phyloP scores from a whole-genome alignment of 495 filamentous ascomycete species.

The Penicillium diatomitis region DNA sequence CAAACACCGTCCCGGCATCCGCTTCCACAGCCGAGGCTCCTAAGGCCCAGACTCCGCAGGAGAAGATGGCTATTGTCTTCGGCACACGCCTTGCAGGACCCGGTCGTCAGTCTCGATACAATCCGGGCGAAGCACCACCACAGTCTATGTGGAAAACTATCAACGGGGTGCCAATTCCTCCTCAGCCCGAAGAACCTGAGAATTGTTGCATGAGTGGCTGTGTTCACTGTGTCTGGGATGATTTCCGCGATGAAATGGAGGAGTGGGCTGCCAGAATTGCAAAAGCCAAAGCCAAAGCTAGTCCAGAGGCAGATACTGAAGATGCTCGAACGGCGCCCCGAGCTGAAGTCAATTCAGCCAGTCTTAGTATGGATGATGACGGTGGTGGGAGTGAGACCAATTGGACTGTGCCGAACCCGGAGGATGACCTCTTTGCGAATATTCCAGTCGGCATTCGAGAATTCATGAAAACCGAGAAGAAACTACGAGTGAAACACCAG shows the following conservation, averaged over 20 bases:
- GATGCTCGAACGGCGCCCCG: slow-evolving; percentile 29
- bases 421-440: slow-evolving; percentile 58
- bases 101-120: slow-evolving; percentile 50
- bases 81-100: slow-evolving; percentile 65
- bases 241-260: slow-evolving; percentile 82
- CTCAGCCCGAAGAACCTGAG: slow-evolving; percentile 80
- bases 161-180: slow-evolving; percentile 75
- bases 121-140: slow-evolving; percentile 37
- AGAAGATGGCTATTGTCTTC: slow-evolving; percentile 64
- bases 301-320: slow-evolving; percentile 15
- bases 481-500: slow-evolving; percentile 63
- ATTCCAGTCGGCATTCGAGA: slow-evolving; percentile 90
- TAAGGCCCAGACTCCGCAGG: slow-evolving; percentile 30
- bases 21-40: slow-evolving; percentile 9
- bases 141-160: slow-evolving; percentile 45
- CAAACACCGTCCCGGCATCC: no score
- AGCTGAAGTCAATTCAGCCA: slow-evolving; percentile 30
- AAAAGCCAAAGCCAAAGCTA: slow-evolving; percentile 40
- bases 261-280: slow-evolving; percentile 60
- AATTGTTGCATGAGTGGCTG: slow-evolving; percentile 99
- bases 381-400: slow-evolving; percentile 63
- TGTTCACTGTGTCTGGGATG: slow-evolving; percentile 96
- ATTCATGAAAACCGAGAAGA: slow-evolving; percentile 97
- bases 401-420: slow-evolving; percentile 40
- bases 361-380: slow-evolving; percentile 68